These are phyloP conservation scores for Triglochin maritima DNA, from an alignment of 106 monocot genomes.

Conservation along the genomic window DNA sequence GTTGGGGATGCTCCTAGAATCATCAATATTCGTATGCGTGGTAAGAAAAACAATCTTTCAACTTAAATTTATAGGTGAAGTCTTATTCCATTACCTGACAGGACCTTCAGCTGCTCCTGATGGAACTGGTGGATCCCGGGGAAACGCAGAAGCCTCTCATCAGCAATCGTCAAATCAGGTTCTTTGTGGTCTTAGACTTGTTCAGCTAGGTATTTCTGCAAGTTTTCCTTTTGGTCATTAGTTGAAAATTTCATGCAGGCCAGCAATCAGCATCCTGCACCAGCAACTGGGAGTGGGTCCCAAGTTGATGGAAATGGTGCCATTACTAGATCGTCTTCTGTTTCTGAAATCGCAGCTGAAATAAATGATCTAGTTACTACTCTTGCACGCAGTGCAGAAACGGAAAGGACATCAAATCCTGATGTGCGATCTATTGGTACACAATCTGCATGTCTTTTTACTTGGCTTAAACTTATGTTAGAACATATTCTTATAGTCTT, in stretches of 20 bases:
- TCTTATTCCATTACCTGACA: conserved; percentile 15
- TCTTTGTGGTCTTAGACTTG: conserved; percentile 6
- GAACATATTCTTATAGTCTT: neutral
- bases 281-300: conserved; percentile 8
- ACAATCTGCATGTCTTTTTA: neutral
- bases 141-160: conserved; percentile 2
- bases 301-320: conserved; percentile 7
- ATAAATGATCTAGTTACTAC: conserved; percentile 13
- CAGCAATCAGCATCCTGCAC: conserved; percentile 11
- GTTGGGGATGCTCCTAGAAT: conserved; percentile 36
- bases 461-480: no score
- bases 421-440: neutral
- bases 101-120: conserved; percentile 29
- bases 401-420: neutral
- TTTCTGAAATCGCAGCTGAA: conserved; percentile 7
- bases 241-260: neutral
- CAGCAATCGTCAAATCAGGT: conserved; percentile 11
- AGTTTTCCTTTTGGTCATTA: neutral
- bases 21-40: conserved; percentile 55
- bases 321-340: conserved; percentile 9
- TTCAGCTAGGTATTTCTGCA: neutral
- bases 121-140: conserved; percentile 18
- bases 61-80: neutral
- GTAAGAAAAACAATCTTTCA: conserved; percentile 1
- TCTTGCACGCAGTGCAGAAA: conserved; percentile 10